Percentiles rank a stretch among this genome's conserved stretches.
These are phyloP conservation scores for Calonectria naviculata DNA, from an alignment of 2,329 filamentous ascomycete genomes.

Conservation along the genomic window DNA sequence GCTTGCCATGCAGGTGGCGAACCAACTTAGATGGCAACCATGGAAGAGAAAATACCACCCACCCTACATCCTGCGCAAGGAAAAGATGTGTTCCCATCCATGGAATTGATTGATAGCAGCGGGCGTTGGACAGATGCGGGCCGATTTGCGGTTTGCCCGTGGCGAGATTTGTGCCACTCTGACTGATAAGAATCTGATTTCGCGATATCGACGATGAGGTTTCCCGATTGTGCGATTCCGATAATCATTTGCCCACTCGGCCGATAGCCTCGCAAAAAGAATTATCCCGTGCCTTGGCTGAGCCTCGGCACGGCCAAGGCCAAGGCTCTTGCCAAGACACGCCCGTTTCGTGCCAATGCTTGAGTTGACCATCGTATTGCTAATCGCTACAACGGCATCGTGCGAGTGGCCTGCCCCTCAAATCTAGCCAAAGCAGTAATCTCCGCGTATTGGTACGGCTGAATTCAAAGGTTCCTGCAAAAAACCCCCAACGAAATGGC, in stretches of 20 bases:
- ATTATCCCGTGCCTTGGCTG: background rate
- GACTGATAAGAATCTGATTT: background rate
- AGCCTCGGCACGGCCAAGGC: background rate
- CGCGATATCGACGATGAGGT: background rate
- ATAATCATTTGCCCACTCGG: background rate
- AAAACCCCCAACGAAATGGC: background rate
- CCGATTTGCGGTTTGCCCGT: background rate
- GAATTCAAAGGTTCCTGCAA: constrained; percentile 8
- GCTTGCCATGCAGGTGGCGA: background rate
- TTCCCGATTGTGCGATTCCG: background rate
- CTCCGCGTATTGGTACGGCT: background rate
- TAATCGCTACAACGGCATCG: background rate
- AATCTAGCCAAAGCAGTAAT: background rate
- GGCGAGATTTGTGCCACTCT: background rate
- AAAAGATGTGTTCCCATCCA: background rate
- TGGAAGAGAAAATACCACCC: background rate
- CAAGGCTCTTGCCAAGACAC: background rate
- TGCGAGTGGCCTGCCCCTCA: background rate
- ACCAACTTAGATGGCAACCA: background rate
- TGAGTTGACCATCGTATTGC: background rate
- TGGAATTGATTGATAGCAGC: background rate
- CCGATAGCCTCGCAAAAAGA: background rate
- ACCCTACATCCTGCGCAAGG: background rate
- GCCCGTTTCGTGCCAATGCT: background rate
- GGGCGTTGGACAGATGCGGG: background rate